These are phyloP conservation scores for Panellus pusillus DNA, from an alignment of 768 basidiomycete genomes.

Conservation along the genomic window DNA sequence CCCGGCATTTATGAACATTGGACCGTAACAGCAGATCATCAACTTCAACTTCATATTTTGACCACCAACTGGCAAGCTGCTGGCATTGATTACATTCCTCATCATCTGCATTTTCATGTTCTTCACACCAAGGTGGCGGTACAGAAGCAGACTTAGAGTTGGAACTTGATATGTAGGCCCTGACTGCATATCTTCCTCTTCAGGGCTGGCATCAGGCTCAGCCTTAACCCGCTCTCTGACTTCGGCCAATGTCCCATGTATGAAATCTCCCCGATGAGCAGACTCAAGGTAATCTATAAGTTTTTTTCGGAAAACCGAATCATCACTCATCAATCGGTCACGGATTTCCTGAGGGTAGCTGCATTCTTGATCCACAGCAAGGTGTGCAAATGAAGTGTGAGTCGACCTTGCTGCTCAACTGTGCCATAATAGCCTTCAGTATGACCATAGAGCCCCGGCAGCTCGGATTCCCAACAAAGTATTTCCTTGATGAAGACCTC, in stretches of 20 bases:
- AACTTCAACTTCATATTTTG: constrained; percentile 16
- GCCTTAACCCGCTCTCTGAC: constrained; percentile 5
- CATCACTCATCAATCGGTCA: constrained; percentile 4
- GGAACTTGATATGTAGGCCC: constrained; percentile 16
- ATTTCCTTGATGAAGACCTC: constrained; percentile 19
- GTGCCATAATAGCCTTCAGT: constrained; percentile 30
- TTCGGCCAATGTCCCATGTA: constrained; percentile 23
- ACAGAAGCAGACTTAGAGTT: constrained; percentile 21
- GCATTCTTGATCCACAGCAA: constrained; percentile 26
- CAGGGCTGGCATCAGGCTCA: neutral
- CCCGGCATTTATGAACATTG: constrained; percentile 23
- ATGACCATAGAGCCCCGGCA: constrained; percentile 17
- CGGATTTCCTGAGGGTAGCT: constrained; percentile 21
- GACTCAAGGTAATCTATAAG: constrained; percentile 13
- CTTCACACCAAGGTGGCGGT: constrained; percentile 25
- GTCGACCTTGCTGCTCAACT: constrained; percentile 30
- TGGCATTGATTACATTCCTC: no score
- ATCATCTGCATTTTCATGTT: no score
- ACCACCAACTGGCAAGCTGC: no score
- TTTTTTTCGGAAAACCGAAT: constrained; percentile 7
- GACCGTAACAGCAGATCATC: constrained; percentile 22
- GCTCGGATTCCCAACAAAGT: constrained; percentile 5
- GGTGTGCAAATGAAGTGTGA: constrained; percentile 29
- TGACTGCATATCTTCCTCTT: no score
- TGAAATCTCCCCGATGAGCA: constrained; percentile 13